These are phyloP conservation scores for Ustilaginoidea virens DNA, from an alignment of 2,329 filamentous ascomycete genomes.

Conservation along the genomic window DNA sequence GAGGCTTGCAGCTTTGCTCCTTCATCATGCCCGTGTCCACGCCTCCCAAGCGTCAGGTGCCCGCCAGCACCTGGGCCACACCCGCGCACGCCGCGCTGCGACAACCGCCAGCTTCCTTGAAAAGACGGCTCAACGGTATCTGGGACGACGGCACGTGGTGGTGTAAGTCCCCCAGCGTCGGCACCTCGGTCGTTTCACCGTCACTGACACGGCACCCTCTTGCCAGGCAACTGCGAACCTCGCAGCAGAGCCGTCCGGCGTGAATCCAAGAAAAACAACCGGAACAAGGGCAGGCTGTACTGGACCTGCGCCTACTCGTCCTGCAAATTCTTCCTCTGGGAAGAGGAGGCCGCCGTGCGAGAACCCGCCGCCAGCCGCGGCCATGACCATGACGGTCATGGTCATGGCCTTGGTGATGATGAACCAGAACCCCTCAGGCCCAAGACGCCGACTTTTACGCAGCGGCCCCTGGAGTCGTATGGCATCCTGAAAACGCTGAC, in stretches of 20 bases:
- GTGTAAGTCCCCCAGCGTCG: constrained; percentile 13
- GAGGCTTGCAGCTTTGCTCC: too few relatives aligned
- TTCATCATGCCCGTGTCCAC: too few relatives aligned
- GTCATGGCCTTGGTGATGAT: too few relatives aligned
- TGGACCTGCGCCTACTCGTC: constrained; percentile 23
- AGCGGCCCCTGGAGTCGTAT: constrained; percentile 14
- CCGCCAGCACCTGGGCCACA: too few relatives aligned
- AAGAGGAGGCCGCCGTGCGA: constrained; percentile 19
- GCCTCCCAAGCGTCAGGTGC: too few relatives aligned
- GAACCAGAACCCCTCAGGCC: constrained; percentile 6
- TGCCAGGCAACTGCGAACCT: constrained; percentile 26
- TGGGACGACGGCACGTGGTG: constrained; percentile 20
- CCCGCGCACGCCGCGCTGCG: too few relatives aligned
- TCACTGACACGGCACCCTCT: not conserved
- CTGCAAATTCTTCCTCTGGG: constrained; percentile 31
- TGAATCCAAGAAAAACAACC: constrained; percentile 21
- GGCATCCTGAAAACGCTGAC: constrained; percentile 13
- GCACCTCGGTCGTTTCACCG: not conserved
- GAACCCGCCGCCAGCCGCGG: constrained; percentile 5
- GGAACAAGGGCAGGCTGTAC: constrained; percentile 26
- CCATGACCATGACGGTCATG: not conserved
- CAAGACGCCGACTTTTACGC: constrained; percentile 14
- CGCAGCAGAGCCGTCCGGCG: constrained; percentile 19
- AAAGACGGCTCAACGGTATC: constrained; percentile 18
- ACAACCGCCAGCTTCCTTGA: too few relatives aligned